Conservation (phyloP, 148 eudicot genomes). For the Spergularia marina region DNA sequence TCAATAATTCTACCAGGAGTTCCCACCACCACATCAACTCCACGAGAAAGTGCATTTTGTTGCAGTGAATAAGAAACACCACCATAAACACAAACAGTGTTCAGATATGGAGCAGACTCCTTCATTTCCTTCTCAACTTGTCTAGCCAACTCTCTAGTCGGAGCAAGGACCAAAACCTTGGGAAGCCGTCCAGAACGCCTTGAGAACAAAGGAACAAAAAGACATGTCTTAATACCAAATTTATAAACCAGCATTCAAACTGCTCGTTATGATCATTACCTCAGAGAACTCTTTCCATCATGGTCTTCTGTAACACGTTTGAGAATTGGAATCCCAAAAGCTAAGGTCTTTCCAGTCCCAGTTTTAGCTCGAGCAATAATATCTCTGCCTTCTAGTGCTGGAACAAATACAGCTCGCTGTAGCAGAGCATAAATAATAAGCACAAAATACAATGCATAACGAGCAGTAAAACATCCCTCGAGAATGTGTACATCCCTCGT, state of each 20-base stretch:
- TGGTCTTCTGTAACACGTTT: conserved; percentile 60
- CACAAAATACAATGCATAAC: conserved; percentile 4
- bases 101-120: conserved; percentile 93
- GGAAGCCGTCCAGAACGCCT: conserved; percentile 88
- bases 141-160: conserved; percentile 91
- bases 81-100: conserved; percentile 92
- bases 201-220: conserved; percentile 26
- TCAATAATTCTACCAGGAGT: conserved; percentile 98
- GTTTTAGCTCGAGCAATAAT: conserved; percentile 97
- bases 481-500: not conserved
- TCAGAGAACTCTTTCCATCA: conserved; percentile 44
- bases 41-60: conserved; percentile 77
- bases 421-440: conserved; percentile 6
- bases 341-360: conserved; percentile 95
- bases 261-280: conserved; percentile 40
- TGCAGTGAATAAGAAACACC: conserved; percentile 81
- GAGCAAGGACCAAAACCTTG: conserved; percentile 81
- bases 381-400: conserved; percentile 77
- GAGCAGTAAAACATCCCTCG: not conserved
- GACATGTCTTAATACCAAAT: conserved; percentile 6
- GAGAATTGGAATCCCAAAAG: conserved; percentile 88
- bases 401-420: conserved; percentile 77
- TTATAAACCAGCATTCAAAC: not conserved
- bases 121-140: conserved; percentile 96
- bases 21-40: conserved; percentile 97